Evolutionary conservation across 495 filamentous ascomycete species (phyloP).

Genomic region (Neurospora pannonica): DNA sequence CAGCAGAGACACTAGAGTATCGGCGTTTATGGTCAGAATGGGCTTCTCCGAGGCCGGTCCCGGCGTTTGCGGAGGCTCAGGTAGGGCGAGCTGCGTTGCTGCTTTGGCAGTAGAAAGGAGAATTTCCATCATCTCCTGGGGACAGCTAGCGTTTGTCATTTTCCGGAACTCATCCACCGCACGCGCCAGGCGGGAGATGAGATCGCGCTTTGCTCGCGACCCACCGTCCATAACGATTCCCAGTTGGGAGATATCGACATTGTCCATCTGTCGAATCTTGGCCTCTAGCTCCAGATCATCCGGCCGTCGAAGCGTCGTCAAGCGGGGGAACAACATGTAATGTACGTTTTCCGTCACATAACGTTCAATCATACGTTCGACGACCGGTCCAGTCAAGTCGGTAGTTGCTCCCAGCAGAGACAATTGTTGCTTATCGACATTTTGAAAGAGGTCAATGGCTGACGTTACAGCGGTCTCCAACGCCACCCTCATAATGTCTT

Average conservation of each 20-base stretch:
- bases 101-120: conserved; percentile 80
- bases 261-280: conserved; percentile 84
- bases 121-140: conserved; percentile 90
- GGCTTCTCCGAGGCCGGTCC: conserved; percentile 28
- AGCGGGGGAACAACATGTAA: conserved; percentile 67
- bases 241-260: conserved; percentile 89
- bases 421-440: conserved; percentile 90
- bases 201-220: conserved; percentile 57
- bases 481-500: conserved; percentile 73
- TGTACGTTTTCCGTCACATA: conserved; percentile 94
- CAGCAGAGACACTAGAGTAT: conserved; percentile 87
- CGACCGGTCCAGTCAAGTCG: conserved; percentile 81
- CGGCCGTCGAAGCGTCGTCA: conserved; percentile 64
- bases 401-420: conserved; percentile 87
- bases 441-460: conserved; percentile 91
- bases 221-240: conserved; percentile 76
- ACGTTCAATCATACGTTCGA: conserved; percentile 89
- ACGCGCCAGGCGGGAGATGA: conserved; percentile 57
- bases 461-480: conserved; percentile 86
- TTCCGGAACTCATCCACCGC: conserved; percentile 87
- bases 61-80: conserved; percentile 27
- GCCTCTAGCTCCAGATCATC: conserved; percentile 89
- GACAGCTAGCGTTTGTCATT: conserved; percentile 72
- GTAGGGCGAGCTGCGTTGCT: conserved; percentile 53
- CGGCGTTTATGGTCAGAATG: conserved; percentile 82